These are phyloP conservation scores for Trichoderma pleuroti DNA, from an alignment of 2,329 filamentous ascomycete species.

Conservation along the genomic window DNA sequence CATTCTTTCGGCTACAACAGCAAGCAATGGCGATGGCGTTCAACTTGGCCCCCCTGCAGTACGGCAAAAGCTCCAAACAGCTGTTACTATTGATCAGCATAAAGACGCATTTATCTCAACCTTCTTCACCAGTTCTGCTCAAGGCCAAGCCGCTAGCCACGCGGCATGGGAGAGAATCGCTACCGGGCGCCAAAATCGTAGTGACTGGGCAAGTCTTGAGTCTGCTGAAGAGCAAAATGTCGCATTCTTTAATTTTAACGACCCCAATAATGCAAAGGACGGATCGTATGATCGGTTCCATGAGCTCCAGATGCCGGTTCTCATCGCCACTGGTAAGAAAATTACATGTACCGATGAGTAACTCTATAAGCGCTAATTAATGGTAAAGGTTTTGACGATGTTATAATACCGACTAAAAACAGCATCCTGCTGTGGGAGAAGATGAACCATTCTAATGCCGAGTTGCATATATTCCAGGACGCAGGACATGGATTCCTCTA, in stretches of 20 bases:
- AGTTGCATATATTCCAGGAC: neutral
- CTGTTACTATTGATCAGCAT: neutral
- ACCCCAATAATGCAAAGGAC: neutral
- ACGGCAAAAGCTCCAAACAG: neutral
- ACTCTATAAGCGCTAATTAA: neutral
- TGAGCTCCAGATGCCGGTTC: neutral
- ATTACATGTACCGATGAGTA: fast-evolving
- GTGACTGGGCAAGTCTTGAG: neutral
- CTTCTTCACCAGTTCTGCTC: neutral
- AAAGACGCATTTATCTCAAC: neutral
- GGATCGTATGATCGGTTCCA: neutral
- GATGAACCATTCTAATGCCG: neutral
- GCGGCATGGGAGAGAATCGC: neutral
- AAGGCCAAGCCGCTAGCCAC: neutral
- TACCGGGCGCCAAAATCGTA: neutral
- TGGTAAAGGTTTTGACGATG: neutral
- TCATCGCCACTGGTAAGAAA: neutral
- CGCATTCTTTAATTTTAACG: neutral
- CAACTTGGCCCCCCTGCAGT: neutral
- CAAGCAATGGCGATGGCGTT: neutral
- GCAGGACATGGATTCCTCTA: neutral
- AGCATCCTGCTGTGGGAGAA: neutral
- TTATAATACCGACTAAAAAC: neutral
- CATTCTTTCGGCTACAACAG: neutral
- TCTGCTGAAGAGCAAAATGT: neutral